Evolutionary conservation across 2,329 filamentous ascomycete genomes (phyloP).

Genomic region (Epichloe aotearoae): DNA sequence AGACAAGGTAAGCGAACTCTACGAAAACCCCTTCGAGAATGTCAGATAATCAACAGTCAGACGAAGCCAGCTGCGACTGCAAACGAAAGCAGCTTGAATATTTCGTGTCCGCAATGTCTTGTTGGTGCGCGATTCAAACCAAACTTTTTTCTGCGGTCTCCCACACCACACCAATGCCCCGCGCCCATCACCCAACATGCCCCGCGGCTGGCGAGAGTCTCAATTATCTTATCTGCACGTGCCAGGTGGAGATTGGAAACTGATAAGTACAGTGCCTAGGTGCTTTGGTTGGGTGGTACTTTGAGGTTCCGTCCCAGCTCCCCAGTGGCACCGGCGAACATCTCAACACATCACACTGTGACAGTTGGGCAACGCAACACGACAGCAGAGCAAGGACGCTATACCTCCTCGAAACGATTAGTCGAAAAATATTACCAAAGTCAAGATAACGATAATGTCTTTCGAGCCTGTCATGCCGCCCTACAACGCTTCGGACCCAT

Average conservation of each 20-base stretch:
- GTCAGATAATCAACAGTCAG: neutral
- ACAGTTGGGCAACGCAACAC: neutral
- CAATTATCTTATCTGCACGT: too few relatives aligned
- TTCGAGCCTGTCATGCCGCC: conserved; percentile 58
- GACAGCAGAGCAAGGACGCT: neutral
- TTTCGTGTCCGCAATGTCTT: too few relatives aligned
- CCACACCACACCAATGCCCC: too few relatives aligned
- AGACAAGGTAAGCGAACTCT: neutral
- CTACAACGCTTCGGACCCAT: conserved; percentile 60
- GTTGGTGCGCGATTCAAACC: too few relatives aligned
- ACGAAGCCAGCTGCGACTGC: neutral
- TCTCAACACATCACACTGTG: neutral
- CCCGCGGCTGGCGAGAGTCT: too few relatives aligned
- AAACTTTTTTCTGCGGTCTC: too few relatives aligned
- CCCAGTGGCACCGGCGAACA: neutral
- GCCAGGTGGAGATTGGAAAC: too few relatives aligned
- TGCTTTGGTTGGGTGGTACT: too few relatives aligned
- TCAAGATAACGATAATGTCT: conserved; percentile 42
- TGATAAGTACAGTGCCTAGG: neutral
- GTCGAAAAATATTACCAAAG: neutral
- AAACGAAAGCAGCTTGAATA: too few relatives aligned
- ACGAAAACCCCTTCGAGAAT: neutral
- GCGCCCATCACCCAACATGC: too few relatives aligned
- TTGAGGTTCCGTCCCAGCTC: too few relatives aligned
- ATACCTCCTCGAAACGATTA: neutral